Base-by-base conservation (phyloP, 1,139 yeast species). In the Zygotorulaspora mrakii region DNA sequence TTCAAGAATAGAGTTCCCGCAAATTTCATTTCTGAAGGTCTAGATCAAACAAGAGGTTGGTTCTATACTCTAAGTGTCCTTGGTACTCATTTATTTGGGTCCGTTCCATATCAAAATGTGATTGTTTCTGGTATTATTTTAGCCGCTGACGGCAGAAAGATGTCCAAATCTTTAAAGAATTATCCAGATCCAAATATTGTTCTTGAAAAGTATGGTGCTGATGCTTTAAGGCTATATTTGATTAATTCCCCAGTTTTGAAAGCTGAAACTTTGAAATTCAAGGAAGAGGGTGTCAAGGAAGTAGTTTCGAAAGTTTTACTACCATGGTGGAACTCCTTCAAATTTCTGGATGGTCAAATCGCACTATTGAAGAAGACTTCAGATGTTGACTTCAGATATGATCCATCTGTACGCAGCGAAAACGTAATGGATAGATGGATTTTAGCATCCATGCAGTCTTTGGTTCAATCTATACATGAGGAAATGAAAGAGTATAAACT, bases 1-100 rank as follows among this genome's bases (percentile, higher is more conserved):
- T 89, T 91, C 69, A 60, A 71, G 39, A 64, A 75, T 44, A 76
- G 85, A 37, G 91, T 84, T 79, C 98, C 98, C 39, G 99, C 96
- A 28, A 91, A 94, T 66, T 91, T 91, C 67, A 94, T 91, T 57
- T 83, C 96, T 46, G 99, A 91, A 73, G 99, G 99, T 69, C 78
- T 91, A 56, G 99, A 91, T 70, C 99, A 91, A 73, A 91, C 99
- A 39, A 86, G 99, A 78, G 99, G 99, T 63, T 91, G 99, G 99
- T 94, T 94, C 70, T 94, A 94, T 68, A 91, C 98, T 37, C 74
- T 94, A 64, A 82, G 95, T 31, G 96, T 94, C 18, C 74, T 94
- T 58, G 98, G 98, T 64, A 87, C 96, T 44, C 97, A 91, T 56
- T 71, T 94, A 58, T 91, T 91, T 70, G 83, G 84, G 57, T 77